Percentiles rank a stretch among this genome's conserved stretches.
Conservation (phyloP, 768 basidiomycete species). For the Melanogaster broomeanus region DNA sequence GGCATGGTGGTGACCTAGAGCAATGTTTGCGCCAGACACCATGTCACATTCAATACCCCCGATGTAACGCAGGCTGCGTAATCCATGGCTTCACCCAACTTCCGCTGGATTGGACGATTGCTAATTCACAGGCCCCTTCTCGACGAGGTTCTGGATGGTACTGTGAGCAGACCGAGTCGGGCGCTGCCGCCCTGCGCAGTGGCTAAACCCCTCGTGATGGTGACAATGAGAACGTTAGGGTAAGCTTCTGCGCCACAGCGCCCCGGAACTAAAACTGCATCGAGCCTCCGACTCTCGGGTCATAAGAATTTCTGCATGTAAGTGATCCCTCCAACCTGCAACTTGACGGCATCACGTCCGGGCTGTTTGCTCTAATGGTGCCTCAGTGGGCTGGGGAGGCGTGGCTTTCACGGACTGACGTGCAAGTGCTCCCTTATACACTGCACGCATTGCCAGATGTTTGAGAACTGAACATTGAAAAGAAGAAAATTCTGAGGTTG, state of each 20-base stretch:
- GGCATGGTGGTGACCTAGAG: not conserved
- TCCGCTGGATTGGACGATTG: constrained; percentile 54
- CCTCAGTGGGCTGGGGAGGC: constrained; percentile 82
- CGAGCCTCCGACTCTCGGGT: constrained; percentile 49
- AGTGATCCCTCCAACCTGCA: constrained; percentile 51
- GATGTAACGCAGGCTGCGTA: too few relatives aligned
- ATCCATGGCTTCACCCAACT: constrained; percentile 51
- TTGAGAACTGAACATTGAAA: too few relatives aligned
- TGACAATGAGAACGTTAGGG: constrained; percentile 50
- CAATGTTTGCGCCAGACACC: too few relatives aligned
- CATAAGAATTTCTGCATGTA: constrained; percentile 58
- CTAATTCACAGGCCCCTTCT: constrained; percentile 40
- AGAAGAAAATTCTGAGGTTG: too few relatives aligned
- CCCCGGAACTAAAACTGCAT: constrained; percentile 49
- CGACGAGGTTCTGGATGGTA: constrained; percentile 45
- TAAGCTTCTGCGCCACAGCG: constrained; percentile 54
- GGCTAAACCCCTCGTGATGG: constrained; percentile 54
- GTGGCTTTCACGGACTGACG: constrained; percentile 89
- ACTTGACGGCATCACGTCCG: too few relatives aligned
- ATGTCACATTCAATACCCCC: too few relatives aligned
- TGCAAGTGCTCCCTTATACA: constrained; percentile 40
- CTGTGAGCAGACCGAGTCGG: constrained; percentile 48
- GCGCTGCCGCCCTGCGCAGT: constrained; percentile 34
- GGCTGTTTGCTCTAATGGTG: too few relatives aligned
- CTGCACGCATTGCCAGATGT: too few relatives aligned